Evolutionary conservation across 2,329 filamentous ascomycete genomes (phyloP).

Genomic region (Magnaporthales sp.): DNA sequence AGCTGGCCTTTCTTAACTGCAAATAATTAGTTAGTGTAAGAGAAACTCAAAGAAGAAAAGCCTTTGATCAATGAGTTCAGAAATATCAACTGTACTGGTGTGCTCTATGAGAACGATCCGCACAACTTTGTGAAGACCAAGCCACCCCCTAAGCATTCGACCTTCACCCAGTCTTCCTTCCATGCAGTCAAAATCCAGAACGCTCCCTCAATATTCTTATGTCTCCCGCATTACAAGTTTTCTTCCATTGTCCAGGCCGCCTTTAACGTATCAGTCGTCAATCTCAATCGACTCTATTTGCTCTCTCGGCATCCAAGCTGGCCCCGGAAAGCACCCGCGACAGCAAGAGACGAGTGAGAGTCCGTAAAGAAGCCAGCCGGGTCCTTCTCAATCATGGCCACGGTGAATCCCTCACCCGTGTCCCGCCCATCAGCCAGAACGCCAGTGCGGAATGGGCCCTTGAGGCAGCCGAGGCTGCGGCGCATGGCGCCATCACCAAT

Average conservation of each 20-base stretch:
- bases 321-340: slow-evolving; percentile 36
- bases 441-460: slow-evolving; percentile 34
- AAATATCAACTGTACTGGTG: not conserved
- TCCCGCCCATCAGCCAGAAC: slow-evolving; percentile 30
- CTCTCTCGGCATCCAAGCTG: slow-evolving; percentile 21
- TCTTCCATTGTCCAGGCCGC: not conserved
- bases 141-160: too few species aligned
- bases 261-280: not conserved
- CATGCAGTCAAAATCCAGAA: too few species aligned
- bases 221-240: not conserved
- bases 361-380: slow-evolving; percentile 40
- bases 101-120: not conserved
- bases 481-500: slow-evolving; percentile 17
- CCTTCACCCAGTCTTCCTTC: too few species aligned
- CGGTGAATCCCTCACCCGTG: slow-evolving; percentile 33
- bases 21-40: not conserved
- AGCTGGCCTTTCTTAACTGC: not conserved
- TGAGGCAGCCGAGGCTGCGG: slow-evolving; percentile 14
- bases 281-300: not conserved
- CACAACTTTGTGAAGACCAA: not conserved
- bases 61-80: not conserved
- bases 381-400: slow-evolving; percentile 36
- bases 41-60: not conserved
- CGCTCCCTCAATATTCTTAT: not conserved
- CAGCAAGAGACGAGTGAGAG: slow-evolving; percentile 32